Evolutionary conservation across 768 basidiomycete genomes (phyloP), one percentile per base, ranked within the genome.

Genomic region (Lactarius evosmus): DNA sequence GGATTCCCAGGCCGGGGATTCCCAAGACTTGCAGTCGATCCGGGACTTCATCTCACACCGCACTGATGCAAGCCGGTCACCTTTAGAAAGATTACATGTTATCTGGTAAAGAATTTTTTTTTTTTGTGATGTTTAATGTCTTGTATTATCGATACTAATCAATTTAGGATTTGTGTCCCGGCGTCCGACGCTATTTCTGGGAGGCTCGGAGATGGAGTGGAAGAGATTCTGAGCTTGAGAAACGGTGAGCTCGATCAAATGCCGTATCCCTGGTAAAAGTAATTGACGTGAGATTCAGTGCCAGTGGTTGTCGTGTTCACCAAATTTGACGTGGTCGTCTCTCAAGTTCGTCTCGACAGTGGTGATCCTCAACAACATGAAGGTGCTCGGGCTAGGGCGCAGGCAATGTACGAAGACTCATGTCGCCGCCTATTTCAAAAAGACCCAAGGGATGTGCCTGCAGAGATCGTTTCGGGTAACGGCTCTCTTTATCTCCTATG

Each of bases 71-170:
- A 50, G 6, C 17, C 46, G 27, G n/a, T 7, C 46, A 27, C 7
- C 17, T 11, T 40, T 58, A 25, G 53, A 64, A 33, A 64, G 53
- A n/a, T 41, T 60, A 4, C 63, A 64, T 12, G 63, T 58, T 12
- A 12, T 49, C 46, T 49, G 46, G 46, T 49, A 49, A 25, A 49
- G 12, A 7, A 12, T 4, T 27, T 8, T 8, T 9, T 8, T 9
- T n/a, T 41, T 41, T 41, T 41, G 22, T 25, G 11, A 46, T 22
- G 22, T 46, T 46, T 14, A 25, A 12, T 14, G 12, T 49, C 46
- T 49, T 25, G 22, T 25, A 19, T 14, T 7, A 49, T 7, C 25
- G 25, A 49, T 14, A 12, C 12, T 14, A 49, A 49, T 12, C 12
- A 25, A 14, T 49, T 22, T 27, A 49, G 46, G 46, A 14, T 49